Base-by-base conservation (phyloP, 169 alveolate genomes). In the Ophryocystis elektroscirrha region DNA sequence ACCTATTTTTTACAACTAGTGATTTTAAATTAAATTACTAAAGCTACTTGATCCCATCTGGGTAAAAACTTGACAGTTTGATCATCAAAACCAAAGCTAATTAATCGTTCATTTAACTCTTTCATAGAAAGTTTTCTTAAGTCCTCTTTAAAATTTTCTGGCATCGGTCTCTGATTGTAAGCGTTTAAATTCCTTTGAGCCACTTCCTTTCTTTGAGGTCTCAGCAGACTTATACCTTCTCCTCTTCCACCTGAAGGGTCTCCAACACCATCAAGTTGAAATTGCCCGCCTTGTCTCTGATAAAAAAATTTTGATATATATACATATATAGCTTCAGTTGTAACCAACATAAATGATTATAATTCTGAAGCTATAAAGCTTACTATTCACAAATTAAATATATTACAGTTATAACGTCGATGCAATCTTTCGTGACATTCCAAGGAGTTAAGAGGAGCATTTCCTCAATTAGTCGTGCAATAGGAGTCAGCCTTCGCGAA, bases 241-340 rank as follows among this genome's bases (percentile, higher is more conserved):
- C 85, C 84, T 5, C 84, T 38, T 16, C 81, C 83, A 41, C 84
- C 83, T n/a, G 80, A 65, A 9, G 86, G 86, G 42, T 77, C 86
- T 0, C 79, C 86, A 23, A 65, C 51, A 2, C 86, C 86, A 19
- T 59, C 48, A 22, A 77, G 56, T 30, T 73, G 55, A 50, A 77
- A 77, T 62, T 77, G 86, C 0, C 81, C 81, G 0, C 69, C 49
- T 36, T 79, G 82, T 25, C 71, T 65, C 61, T 74, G 62, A 32
- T 56, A 63, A n/a, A n/a, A n/a, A n/a, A n/a, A n/a, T n/a, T n/a
- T n/a, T n/a, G n/a, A n/a, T n/a, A n/a, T n/a, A n/a, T n/a, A n/a
- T n/a, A n/a, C n/a, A n/a, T n/a, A n/a, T n/a, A n/a, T n/a, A n/a
- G n/a, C n/a, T n/a, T n/a, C n/a, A n/a, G n/a, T n/a, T n/a, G n/a